These are phyloP conservation scores for Tuber magnatum DNA, from an alignment of 495 filamentous ascomycete genomes.

Conservation along the genomic window DNA sequence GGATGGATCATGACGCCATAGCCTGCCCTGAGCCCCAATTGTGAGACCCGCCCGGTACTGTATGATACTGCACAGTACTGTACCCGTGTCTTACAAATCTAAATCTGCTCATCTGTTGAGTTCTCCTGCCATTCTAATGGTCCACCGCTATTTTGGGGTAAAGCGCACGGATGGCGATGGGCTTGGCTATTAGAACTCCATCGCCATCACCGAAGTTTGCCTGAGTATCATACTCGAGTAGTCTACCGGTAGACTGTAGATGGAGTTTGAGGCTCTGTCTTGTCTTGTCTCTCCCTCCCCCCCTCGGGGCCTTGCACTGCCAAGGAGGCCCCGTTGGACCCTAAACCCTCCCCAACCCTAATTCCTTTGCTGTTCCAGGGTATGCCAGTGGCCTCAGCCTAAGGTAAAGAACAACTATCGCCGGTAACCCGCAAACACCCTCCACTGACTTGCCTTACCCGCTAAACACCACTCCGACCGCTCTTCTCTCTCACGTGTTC, in stretches of 20 bases:
- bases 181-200: not conserved
- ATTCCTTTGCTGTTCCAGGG: not conserved
- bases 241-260: no score
- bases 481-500: not conserved
- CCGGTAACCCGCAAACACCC: not conserved
- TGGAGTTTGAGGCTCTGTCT: not conserved
- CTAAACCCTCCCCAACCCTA: not conserved
- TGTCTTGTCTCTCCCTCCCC: not conserved
- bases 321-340: not conserved
- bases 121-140: not conserved
- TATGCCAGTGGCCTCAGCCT: not conserved
- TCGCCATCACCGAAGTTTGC: not conserved
- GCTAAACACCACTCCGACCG: not conserved
- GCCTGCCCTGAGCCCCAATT: not conserved
- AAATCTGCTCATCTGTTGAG: not conserved
- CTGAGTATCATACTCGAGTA: no score
- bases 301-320: not conserved
- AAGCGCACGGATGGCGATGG: not conserved
- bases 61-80: not conserved
- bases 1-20: conserved; percentile 1
- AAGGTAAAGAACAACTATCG: not conserved
- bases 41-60: not conserved
- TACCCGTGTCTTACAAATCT: not conserved
- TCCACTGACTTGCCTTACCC: not conserved
- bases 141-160: not conserved